These are phyloP conservation scores for Tylopilus sp. DNA, from an alignment of 1,284 basidiomycete species.

Conservation along the genomic window DNA sequence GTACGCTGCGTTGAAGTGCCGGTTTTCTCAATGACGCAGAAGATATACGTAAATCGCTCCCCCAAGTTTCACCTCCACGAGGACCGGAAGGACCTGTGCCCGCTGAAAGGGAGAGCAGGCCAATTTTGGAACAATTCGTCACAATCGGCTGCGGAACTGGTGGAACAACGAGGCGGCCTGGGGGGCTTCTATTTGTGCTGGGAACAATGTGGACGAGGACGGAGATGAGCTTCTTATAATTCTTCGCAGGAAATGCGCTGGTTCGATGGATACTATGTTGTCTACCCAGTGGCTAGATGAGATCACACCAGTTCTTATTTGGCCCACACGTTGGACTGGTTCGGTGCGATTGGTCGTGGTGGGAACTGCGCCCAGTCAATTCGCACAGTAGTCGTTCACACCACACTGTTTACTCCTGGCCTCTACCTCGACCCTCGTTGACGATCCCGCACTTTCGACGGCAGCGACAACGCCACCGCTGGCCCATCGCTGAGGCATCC, in stretches of 20 bases:
- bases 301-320: background rate
- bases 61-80: background rate
- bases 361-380: constrained; percentile 21
- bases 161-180: constrained; percentile 7
- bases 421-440: constrained; percentile 6
- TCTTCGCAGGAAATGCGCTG: background rate
- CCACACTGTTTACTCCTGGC: constrained; percentile 5
- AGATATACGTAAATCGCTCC: background rate
- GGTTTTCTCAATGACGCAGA: constrained; percentile 7
- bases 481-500: constrained; percentile 12
- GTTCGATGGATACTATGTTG: background rate
- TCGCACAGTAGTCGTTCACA: constrained; percentile 24
- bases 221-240: constrained; percentile 10
- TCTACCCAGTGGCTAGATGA: too few relatives aligned
- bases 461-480: constrained; percentile 16
- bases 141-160: constrained; percentile 4
- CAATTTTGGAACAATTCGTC: constrained; percentile 5
- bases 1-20: constrained; percentile 37
- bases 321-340: constrained; percentile 17
- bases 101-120: background rate
- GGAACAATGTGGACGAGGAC: background rate
- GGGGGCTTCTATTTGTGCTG: constrained; percentile 1
- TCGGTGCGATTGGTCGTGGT: constrained; percentile 21
- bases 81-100: background rate
- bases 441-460: constrained; percentile 3